phyloP scores from a whole-genome alignment of 2,329 filamentous ascomycete species.

The Colletotrichum tofieldiae region DNA sequence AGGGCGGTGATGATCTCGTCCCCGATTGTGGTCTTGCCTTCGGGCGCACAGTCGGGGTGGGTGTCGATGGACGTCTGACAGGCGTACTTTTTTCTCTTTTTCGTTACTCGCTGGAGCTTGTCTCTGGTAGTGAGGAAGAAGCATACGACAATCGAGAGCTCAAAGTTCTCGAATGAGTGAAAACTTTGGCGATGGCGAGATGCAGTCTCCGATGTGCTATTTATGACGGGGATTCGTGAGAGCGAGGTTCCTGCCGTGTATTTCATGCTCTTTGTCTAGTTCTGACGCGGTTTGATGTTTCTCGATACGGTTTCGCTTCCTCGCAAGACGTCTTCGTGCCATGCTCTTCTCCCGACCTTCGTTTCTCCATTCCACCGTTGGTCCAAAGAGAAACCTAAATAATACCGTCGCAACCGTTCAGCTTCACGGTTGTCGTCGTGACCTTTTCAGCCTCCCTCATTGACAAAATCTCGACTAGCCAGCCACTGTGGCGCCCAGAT shows the following conservation, averaged over 20 bases:
- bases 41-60: constrained; percentile 84
- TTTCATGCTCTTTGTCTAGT: too few species aligned
- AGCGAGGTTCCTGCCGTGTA: too few species aligned
- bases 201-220: too few species aligned
- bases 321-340: neutral
- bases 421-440: neutral
- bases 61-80: constrained; percentile 93
- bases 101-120: constrained; percentile 67
- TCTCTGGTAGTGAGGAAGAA: constrained; percentile 68
- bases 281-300: neutral
- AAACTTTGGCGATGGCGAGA: too few species aligned
- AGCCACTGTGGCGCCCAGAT: constrained; percentile 41
- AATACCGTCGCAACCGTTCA: too few species aligned
- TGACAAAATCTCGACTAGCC: neutral
- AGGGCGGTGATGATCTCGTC: constrained; percentile 95
- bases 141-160: neutral
- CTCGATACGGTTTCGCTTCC: neutral
- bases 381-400: neutral
- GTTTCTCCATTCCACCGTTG: neutral
- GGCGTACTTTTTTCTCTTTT: constrained; percentile 68
- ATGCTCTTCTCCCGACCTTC: neutral
- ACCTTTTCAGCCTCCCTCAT: neutral
- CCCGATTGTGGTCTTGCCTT: constrained; percentile 81
- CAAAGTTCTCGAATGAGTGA: too few species aligned
- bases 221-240: too few species aligned